phyloP scores from a whole-genome alignment of 768 basidiomycete species.

The Tylopilus intermedius region DNA sequence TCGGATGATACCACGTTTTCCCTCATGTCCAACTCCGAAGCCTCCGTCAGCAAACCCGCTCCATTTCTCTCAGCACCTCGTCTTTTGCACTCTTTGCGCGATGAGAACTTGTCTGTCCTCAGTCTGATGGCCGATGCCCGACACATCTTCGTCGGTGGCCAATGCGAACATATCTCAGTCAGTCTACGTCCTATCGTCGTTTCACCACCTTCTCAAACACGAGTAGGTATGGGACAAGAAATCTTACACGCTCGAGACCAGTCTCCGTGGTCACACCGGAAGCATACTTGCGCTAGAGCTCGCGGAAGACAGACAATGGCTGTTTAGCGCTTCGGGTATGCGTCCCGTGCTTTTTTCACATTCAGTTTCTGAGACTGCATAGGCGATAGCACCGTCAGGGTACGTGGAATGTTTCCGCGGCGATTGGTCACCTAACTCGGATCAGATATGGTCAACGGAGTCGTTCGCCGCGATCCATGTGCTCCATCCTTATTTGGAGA shows the following conservation, averaged over 20 bases:
- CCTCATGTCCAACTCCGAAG: constrained; percentile 29
- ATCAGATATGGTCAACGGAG: constrained; percentile 77
- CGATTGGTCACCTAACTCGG: constrained; percentile 1
- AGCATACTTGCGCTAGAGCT: constrained; percentile 79
- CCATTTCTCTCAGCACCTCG: constrained; percentile 43
- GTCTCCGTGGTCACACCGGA: constrained; percentile 76
- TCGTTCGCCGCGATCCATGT: constrained; percentile 64
- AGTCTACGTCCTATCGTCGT: constrained; percentile 17
- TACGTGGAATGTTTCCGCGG: constrained; percentile 31
- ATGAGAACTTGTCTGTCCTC: constrained; percentile 64
- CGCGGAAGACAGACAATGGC: constrained; percentile 71
- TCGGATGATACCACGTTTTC: background rate
- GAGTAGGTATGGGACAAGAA: constrained; percentile 80
- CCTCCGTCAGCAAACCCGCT: constrained; percentile 56
- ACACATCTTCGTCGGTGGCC: constrained; percentile 81
- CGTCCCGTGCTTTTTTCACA: background rate
- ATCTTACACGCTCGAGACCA: constrained; percentile 61
- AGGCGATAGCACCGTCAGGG: constrained; percentile 88
- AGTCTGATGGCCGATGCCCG: constrained; percentile 67
- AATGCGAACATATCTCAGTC: constrained; percentile 72
- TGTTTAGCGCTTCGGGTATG: constrained; percentile 86
- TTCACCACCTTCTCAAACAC: background rate
- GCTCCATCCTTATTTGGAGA: constrained; percentile 73
- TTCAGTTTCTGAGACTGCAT: constrained; percentile 3
- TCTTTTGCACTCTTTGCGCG: constrained; percentile 66